phyloP scores from a whole-genome alignment of 2,329 filamentous ascomycete species.

The Allantophomopsis lycopodina region DNA sequence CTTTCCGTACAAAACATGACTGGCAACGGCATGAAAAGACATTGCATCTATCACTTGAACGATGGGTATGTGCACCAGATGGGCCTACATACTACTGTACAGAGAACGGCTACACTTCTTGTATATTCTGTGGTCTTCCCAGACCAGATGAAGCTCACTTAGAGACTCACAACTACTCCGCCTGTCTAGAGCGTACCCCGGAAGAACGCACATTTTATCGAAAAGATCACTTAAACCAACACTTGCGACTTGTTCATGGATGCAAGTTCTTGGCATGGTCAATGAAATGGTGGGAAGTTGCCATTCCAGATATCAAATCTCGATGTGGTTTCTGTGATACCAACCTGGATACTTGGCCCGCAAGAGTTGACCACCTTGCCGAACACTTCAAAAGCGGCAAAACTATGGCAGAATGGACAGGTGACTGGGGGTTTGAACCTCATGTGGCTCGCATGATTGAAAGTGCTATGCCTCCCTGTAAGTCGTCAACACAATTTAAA shows the following conservation, averaged over 20 bases:
- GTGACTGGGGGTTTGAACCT: slow-evolving; percentile 54
- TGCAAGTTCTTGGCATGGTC: slow-evolving; percentile 46
- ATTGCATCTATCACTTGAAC: slow-evolving; percentile 47
- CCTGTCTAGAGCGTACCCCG: slow-evolving; percentile 51
- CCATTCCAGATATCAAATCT: slow-evolving; percentile 45
- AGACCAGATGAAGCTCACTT: slow-evolving; percentile 41
- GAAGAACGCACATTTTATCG: slow-evolving; percentile 52
- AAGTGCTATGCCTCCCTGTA: slow-evolving; percentile 53
- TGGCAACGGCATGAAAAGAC: slow-evolving; percentile 62
- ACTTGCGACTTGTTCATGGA: slow-evolving; percentile 47
- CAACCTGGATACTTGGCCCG: slow-evolving; percentile 46
- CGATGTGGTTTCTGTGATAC: slow-evolving; percentile 53
- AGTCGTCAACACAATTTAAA: slow-evolving; percentile 22
- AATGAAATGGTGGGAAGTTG: slow-evolving; percentile 49
- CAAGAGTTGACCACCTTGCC: slow-evolving; percentile 48
- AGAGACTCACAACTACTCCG: slow-evolving; percentile 43
- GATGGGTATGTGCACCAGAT: slow-evolving; percentile 50
- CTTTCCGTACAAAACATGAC: slow-evolving; percentile 54
- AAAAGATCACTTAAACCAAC: slow-evolving; percentile 55
- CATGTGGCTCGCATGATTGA: slow-evolving; percentile 49
- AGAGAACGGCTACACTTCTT: slow-evolving; percentile 40
- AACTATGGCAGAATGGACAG: slow-evolving; percentile 57
- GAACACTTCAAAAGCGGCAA: slow-evolving; percentile 54
- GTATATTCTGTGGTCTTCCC: slow-evolving; percentile 43
- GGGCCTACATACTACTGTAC: slow-evolving; percentile 41